Evolutionary conservation across 2,329 filamentous ascomycete genomes (phyloP), one percentile per base, ranked within the genome.

Genomic region (Fusarium albosuccineum): DNA sequence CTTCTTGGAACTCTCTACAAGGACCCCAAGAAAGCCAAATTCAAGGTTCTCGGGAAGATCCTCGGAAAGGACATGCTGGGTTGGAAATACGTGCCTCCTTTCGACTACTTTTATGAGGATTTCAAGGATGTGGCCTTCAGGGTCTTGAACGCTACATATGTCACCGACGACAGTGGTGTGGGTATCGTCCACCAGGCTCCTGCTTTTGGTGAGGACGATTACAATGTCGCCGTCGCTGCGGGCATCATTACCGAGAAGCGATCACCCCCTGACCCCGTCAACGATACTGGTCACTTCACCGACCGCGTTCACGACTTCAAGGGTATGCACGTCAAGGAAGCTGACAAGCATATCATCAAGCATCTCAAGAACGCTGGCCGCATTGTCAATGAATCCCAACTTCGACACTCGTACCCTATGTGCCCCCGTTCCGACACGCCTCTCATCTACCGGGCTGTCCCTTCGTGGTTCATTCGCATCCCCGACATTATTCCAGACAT

Each of bases 171-270:
- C 62, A 94, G 93, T 74, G 95, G 95, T 89, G 93, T 93, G 34
- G 95, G 95, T 75, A 91, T 98, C 66, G 95, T 98, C 44, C 95
- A 98, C 79, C 94, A 97, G 79, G 87, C 95, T 5, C 95, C 95
- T 3, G 93, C 94, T 1, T 97, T 95, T 75, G 95, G 95, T 86
- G 93, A 97, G 80, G 95, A 97, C 68, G 95, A 98, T 90, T 97
- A 97, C 83, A 91, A 90, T 69, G 89, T 96, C 61, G 92, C 92
- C 9, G 79, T 94, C 63, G 89, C 91, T 59, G 84, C 88, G 45
- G 94, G 93, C 41, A 86, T 97, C 71, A 91, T 97, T 75, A 91
- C 80, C 65, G 91, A 94, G 69, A 86, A 88, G 60, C 89, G 92
- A 55, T 84, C 89, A 36, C 93, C 95, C n/a, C 94, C 94, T 1